Evolutionary conservation across 257 asterid genomes (phyloP), one percentile per base, ranked within the genome.

Genomic region (Gentiana macrophylla): DNA sequence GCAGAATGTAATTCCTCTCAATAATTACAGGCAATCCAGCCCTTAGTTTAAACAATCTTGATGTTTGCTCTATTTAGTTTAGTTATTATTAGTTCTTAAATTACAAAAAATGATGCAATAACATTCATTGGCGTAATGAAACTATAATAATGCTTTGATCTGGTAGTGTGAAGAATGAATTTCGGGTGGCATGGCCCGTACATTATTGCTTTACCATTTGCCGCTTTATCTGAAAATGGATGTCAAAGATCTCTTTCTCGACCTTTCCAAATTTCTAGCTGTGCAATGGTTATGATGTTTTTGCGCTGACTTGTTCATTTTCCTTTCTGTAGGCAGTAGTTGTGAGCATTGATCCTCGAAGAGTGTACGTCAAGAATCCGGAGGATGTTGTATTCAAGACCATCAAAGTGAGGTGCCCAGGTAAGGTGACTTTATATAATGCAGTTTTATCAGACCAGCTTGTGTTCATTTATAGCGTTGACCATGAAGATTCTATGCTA

Each of bases 341-440:
- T 67, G 93, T 87, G 54, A 91, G 96, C 86, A 83, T 91, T 67
- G 98, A 91, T 72, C 98, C 98, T 57, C 87, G 93, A 56, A 78
- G 92, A 70, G 86, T 87, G 46, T 91, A 80, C 62, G 56, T 82
- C 74, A 84, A 75, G 66, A 77, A 87, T 64, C 88, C 95, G 35
- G 66, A 69, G 36, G 83, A 79, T 63, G 96, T 87, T 53, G 80
- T 69, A 51, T 83, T 87, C 88, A 79, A 80, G 76, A 66, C 91
- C 56, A 63, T 78, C 60, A 79, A 70, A 77, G 84, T 84, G 53
- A 68, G 80, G 60, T 74, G 67, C 57, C 96, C 86, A 79, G 98
- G 98, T 89, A 70, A 64, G 69, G 47, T 41, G 8, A 4, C 6
- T 41, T 7, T 41, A 41, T 41, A 41, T 41, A 4, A 5, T 7